Conservation (phyloP, 2,329 filamentous ascomycete species). For the Alternaria dauci region DNA sequence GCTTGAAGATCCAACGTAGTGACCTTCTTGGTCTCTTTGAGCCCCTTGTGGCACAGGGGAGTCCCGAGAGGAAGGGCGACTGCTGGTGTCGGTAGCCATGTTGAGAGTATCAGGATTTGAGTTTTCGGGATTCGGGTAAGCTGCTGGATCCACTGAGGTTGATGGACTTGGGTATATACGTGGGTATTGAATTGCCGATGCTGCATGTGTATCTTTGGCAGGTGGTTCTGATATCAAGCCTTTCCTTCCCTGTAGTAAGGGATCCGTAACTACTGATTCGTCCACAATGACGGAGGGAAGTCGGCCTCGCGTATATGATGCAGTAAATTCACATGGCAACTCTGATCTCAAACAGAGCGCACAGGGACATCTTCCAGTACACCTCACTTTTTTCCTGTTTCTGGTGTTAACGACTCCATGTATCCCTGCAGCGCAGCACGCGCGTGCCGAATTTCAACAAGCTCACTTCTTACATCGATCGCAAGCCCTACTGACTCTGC, state of each 20-base stretch:
- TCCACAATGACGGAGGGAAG: conserved; percentile 53
- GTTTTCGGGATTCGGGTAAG: conserved; percentile 15
- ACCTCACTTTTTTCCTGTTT: conserved; percentile 49
- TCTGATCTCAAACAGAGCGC: conserved; percentile 42
- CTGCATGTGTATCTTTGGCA: conserved; percentile 19
- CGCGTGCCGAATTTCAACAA: conserved; percentile 9
- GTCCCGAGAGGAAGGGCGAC: conserved; percentile 45
- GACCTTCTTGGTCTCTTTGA: conserved; percentile 57
- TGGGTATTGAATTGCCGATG: conserved; percentile 32
- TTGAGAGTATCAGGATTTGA: conserved; percentile 21
- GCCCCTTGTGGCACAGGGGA: conserved; percentile 56
- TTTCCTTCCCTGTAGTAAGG: conserved; percentile 27
- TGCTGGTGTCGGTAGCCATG: conserved; percentile 22
- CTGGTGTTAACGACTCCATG: conserved; percentile 19
- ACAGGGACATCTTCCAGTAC: conserved; percentile 49
- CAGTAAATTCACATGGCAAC: conserved; percentile 59
- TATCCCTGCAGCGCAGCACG: conserved; percentile 3
- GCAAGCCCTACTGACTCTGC: conserved; percentile 58
- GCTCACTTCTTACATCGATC: conserved; percentile 60
- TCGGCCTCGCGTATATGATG: conserved; percentile 59
- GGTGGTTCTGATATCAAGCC: conserved; percentile 19
- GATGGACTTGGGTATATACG: conserved; percentile 25
- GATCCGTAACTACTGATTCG: conserved; percentile 34
- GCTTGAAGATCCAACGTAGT: conserved; percentile 59
- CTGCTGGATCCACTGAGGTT: conserved; percentile 22